phyloP scores from a whole-genome alignment of 2,329 filamentous ascomycete genomes.

The Pyrenochaeta sp. region DNA sequence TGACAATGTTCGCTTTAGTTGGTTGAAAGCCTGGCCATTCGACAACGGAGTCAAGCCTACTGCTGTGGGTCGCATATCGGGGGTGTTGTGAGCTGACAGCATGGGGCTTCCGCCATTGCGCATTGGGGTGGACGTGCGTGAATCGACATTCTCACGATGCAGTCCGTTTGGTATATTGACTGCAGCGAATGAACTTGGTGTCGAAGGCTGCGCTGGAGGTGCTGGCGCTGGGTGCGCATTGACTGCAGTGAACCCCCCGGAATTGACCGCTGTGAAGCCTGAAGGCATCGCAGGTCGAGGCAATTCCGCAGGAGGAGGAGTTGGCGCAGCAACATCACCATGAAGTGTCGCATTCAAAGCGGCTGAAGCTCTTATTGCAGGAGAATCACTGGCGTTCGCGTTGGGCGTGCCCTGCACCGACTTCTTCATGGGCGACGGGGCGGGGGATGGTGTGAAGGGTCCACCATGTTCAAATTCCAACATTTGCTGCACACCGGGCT shows the following conservation, averaged over 20 bases:
- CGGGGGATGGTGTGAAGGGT: constrained; percentile 81
- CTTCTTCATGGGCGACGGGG: constrained; percentile 75
- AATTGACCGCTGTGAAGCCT: constrained; percentile 78
- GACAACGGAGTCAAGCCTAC: constrained; percentile 56
- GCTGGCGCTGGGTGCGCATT: constrained; percentile 58
- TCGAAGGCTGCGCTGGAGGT: constrained; percentile 30
- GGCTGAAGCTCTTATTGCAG: constrained; percentile 67
- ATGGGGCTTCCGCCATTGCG: constrained; percentile 70
- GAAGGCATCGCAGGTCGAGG: constrained; percentile 63
- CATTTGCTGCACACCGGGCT: constrained; percentile 96
- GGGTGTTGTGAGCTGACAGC: constrained; percentile 70
- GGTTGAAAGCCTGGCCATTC: constrained; percentile 62
- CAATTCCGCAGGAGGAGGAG: constrained; percentile 62
- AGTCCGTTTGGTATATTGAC: constrained; percentile 62
- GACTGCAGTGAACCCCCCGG: constrained; percentile 69
- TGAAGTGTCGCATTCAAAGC: constrained; percentile 66
- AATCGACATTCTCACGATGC: constrained; percentile 62
- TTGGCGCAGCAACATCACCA: constrained; percentile 37
- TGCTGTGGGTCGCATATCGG: constrained; percentile 67
- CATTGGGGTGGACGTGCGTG: constrained; percentile 66
- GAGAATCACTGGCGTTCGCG: constrained; percentile 69
- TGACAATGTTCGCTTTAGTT: constrained; percentile 77
- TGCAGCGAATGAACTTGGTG: constrained; percentile 61
- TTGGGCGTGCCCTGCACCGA: constrained; percentile 59
- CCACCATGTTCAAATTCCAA: constrained; percentile 93